These are phyloP conservation scores for Schwanniomyces etchellsii DNA, from an alignment of 1,139 yeast genomes.

Conservation along the genomic window DNA sequence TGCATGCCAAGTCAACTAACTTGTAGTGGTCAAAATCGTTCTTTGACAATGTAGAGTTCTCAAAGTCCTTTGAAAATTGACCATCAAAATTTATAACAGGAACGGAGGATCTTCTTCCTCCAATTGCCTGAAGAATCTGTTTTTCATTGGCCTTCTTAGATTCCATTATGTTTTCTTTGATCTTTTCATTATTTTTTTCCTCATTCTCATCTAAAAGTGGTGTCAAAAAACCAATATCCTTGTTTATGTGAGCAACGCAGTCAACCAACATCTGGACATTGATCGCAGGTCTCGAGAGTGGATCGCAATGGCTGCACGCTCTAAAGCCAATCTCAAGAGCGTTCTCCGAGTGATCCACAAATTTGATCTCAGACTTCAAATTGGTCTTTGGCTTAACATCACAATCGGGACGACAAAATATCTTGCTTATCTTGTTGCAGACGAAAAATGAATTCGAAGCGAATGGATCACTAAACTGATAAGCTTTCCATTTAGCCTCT, in stretches of 20 bases:
- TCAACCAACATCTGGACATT: constrained; percentile 49
- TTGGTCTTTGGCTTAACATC: constrained; percentile 44
- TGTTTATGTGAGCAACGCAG: constrained; percentile 56
- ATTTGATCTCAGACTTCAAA: constrained; percentile 39
- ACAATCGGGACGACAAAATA: constrained; percentile 66
- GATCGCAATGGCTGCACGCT: constrained; percentile 54
- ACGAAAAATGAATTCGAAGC: constrained; percentile 54
- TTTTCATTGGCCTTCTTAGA: constrained; percentile 23
- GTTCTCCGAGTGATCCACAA: constrained; percentile 33
- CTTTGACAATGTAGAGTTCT: constrained; percentile 33
- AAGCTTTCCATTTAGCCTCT: constrained; percentile 56
- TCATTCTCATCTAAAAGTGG: constrained; percentile 46
- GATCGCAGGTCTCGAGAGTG: constrained; percentile 31
- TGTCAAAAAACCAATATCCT: constrained; percentile 51
- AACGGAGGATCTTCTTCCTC: constrained; percentile 18
- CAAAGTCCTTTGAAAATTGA: constrained; percentile 21
- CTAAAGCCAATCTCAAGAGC: constrained; percentile 42
- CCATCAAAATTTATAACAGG: constrained; percentile 24
- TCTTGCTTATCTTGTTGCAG: constrained; percentile 35
- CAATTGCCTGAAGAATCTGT: constrained; percentile 19
- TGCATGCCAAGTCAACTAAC: constrained; percentile 73
- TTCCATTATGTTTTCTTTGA: constrained; percentile 35
- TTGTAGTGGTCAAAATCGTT: constrained; percentile 66
- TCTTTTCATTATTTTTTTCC: constrained; percentile 31
- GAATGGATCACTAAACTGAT: constrained; percentile 62